Evolutionary conservation across 2,329 filamentous ascomycete species (phyloP), one percentile per base, ranked within the genome.

Genomic region (Trichophyton verrucosum): DNA sequence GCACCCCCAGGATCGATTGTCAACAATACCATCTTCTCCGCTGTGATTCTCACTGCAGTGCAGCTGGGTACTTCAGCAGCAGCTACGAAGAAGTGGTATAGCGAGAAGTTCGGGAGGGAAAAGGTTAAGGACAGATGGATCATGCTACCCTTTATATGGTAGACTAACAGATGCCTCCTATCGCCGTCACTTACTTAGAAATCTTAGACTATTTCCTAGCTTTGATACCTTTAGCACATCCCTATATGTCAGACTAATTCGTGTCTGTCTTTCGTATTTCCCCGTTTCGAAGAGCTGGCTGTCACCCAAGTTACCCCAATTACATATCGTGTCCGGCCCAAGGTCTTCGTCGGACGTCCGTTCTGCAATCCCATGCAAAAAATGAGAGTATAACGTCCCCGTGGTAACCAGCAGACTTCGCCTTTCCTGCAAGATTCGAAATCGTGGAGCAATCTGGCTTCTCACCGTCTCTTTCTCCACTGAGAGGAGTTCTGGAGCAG

Each of bases 171-270:
- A 38, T 38, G 11, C 22, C 9, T 20, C 9, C 15, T 56, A n/a
- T 17, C n/a, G 15, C 60, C 49, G 61, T 61, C 60, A 30, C 36
- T 44, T 57, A 15, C 58, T 57, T 4, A 79, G 68, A 58, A 81
- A 78, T 63, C 82, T 85, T 60, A 91, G 75, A 67, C 84, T 88
- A 70, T 78, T 83, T 30, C 87, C 87, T 22, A 90, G 73, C 66
- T 85, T 89, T 6, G 86, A 87, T 17, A 95, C 88, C 68, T 87
- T 88, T 65, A 92, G 75, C 46, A 97, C 92, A 76, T 97, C 91
- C 65, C 92, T 81, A 70, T 94, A 85, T 2, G 83, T 86, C 66
- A 86, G 71, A 70, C 83, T 86, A 38, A 82, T 75, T 64, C 83
- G 77, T 30, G 77, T 82, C 57, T 70, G 70, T 62, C 83, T 75